Conservation (phyloP, 805 yeast genomes). For the Myxozyma geophila region DNA sequence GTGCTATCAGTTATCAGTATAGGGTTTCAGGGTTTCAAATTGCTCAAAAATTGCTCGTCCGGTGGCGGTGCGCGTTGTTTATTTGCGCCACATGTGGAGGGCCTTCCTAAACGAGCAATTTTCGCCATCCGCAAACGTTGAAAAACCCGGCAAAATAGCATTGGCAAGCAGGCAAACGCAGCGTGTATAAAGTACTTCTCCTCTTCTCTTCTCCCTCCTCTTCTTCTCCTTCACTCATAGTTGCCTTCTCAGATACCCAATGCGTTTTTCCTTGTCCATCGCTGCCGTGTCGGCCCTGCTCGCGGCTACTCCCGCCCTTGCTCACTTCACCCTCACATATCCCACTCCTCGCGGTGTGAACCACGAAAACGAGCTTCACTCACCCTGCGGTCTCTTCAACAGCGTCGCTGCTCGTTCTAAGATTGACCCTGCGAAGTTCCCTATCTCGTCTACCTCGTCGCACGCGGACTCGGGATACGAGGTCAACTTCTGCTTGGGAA, state of each 20-base stretch:
- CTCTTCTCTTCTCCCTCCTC: background rate
- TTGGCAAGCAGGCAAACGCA: background rate
- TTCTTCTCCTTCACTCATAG: background rate
- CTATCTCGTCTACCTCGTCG: slow-evolving; percentile 35
- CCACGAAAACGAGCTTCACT: slow-evolving; percentile 39
- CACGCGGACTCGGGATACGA: slow-evolving; percentile 37
- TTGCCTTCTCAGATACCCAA: background rate
- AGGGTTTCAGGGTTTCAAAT: background rate
- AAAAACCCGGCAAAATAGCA: background rate
- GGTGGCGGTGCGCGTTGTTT: slow-evolving; percentile 2
- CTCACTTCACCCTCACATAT: slow-evolving; percentile 39
- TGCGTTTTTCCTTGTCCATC: slow-evolving; percentile 33
- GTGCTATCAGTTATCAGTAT: too few species aligned
- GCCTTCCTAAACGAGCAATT: background rate
- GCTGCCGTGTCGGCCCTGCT: slow-evolving; percentile 17
- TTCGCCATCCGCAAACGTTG: background rate
- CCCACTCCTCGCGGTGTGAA: slow-evolving; percentile 40
- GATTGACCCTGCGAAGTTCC: slow-evolving; percentile 37
- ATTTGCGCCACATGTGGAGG: slow-evolving; percentile 2
- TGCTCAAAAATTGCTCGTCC: slow-evolving; percentile 17
- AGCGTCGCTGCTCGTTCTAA: slow-evolving; percentile 33
- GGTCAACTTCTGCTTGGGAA: slow-evolving; percentile 36
- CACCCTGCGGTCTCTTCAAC: slow-evolving; percentile 39
- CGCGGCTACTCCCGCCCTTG: slow-evolving; percentile 38
- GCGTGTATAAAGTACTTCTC: background rate